A percentile compares a stretch with the other conserved stretches of the same genome.
Conservation (phyloP, 225 moss, liverwort and hornwort genomes). For the Takakia lepidozioides region DNA sequence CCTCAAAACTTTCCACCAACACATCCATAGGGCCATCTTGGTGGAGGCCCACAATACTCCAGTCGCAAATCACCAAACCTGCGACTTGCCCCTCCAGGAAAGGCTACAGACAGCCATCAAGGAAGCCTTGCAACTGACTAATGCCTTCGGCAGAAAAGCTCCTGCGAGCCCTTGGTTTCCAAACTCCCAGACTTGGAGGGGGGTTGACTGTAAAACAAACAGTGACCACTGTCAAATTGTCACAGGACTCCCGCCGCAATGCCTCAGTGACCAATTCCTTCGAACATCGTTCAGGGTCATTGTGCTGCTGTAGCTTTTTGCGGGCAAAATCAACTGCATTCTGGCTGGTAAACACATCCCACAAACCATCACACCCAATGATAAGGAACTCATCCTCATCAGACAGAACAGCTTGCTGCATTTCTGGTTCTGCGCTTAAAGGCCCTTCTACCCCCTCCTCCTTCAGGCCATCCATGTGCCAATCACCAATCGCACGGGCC, state of each 20-base stretch:
- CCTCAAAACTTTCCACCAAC: no score
- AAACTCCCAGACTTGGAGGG: constrained; percentile 66
- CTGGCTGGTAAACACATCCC: constrained; percentile 93
- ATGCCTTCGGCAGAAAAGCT: no score
- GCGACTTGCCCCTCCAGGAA: no score
- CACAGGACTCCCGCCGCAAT: constrained; percentile 56
- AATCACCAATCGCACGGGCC: constrained; percentile 92
- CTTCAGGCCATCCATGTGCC: constrained; percentile 76
- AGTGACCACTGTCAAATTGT: constrained; percentile 84
- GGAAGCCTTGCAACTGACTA: no score
- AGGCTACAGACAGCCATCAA: no score
- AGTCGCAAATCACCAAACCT: no score
- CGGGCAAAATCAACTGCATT: constrained; percentile 85
- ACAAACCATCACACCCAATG: constrained; percentile 93
- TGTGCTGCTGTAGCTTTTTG: constrained; percentile 74
- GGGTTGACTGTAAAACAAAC: constrained; percentile 68
- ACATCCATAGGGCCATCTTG: no score
- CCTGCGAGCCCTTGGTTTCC: no score
- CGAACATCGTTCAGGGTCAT: constrained; percentile 78
- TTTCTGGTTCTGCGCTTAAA: constrained; percentile 75
- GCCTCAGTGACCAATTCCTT: constrained; percentile 77
- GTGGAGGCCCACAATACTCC: no score
- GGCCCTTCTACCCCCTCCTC: constrained; percentile 52
- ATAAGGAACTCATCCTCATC: constrained; percentile 94
- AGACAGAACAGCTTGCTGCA: constrained; percentile 44